Evolutionary conservation across 495 filamentous ascomycete genomes (phyloP), one percentile per base, ranked within the genome.

Genomic region (Ascodesmis nigricans): DNA sequence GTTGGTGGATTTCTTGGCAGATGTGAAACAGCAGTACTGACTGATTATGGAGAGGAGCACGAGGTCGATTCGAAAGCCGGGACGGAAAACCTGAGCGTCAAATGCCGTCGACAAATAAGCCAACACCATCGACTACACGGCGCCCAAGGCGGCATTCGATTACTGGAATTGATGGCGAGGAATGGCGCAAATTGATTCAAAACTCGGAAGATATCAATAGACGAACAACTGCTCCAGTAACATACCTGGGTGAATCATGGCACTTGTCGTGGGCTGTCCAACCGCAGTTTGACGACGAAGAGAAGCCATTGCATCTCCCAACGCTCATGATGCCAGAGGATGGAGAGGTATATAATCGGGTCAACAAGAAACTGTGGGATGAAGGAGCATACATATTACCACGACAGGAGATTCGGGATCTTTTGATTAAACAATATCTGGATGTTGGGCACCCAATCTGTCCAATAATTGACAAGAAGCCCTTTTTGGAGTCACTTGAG

Each of bases 241-340:
- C 41, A 13, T 43, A 43, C 25, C 23, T 43, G 11, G 41, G 38
- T n/a, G 41, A 43, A 35, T 29, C 29, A 4, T 43, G 41, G 41
- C 41, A 43, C 31, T 21, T 43, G 21, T 21, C 28, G 8, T 43
- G 41, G 41, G 41, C 31, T 3, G 29, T 41, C 1, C 25, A 37
- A 14, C 25, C 21, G 17, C 29, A 34, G 9, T 15, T 22, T 14
- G 21, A 31, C 10, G 21, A 2, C 9, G 37, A 38, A 13, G 19
- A 11, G 5, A 16, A 36, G 7, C 38, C 41, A 3, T 18, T 40
- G 14, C 41, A 43, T 10, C 18, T 33, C 20, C 37, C 37, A n/a
- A 34, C 17, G 6, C 21, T 39, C 10, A 23, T 35, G 10, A 29
- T 41, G 24, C 20, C 28, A 6, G 38, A 35, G 11, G 36, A 39